phyloP scores from a whole-genome alignment of 768 basidiomycete species.

The Rhizopogon vesiculosus region DNA sequence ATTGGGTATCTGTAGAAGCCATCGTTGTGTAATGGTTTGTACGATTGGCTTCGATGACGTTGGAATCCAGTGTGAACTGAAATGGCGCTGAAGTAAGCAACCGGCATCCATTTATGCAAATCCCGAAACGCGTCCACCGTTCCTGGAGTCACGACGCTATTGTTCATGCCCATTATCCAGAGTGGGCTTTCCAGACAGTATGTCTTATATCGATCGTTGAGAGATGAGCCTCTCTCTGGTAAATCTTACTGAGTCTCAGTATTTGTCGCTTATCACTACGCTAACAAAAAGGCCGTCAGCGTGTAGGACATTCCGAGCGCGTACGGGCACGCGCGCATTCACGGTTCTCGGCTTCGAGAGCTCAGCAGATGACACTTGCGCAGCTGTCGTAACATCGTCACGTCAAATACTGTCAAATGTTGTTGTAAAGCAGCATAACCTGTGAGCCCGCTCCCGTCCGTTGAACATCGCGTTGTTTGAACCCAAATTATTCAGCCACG shows the following conservation, averaged over 20 bases:
- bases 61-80: too few species aligned
- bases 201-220: background rate
- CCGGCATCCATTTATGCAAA: background rate
- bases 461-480: background rate
- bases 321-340: slow-evolving; percentile 27
- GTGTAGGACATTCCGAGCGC: background rate
- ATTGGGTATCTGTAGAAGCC: slow-evolving; percentile 39
- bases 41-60: too few species aligned
- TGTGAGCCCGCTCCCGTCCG: slow-evolving; percentile 34
- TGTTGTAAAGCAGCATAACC: slow-evolving; percentile 73
- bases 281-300: background rate
- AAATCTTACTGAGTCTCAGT: background rate
- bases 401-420: slow-evolving; percentile 77
- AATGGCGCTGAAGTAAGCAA: slow-evolving; percentile 23
- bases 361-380: slow-evolving; percentile 93
- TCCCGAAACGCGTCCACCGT: too few species aligned
- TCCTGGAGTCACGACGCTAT: background rate
- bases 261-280: background rate
- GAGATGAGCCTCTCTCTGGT: background rate
- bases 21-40: slow-evolving; percentile 23
- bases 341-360: slow-evolving; percentile 78
- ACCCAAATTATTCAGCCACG: slow-evolving; percentile 12
- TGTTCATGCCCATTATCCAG: background rate
- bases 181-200: background rate
- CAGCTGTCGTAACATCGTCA: slow-evolving; percentile 73